Conservation (phyloP, 2,329 filamentous ascomycete genomes). For the Juglanconis sp. region DNA sequence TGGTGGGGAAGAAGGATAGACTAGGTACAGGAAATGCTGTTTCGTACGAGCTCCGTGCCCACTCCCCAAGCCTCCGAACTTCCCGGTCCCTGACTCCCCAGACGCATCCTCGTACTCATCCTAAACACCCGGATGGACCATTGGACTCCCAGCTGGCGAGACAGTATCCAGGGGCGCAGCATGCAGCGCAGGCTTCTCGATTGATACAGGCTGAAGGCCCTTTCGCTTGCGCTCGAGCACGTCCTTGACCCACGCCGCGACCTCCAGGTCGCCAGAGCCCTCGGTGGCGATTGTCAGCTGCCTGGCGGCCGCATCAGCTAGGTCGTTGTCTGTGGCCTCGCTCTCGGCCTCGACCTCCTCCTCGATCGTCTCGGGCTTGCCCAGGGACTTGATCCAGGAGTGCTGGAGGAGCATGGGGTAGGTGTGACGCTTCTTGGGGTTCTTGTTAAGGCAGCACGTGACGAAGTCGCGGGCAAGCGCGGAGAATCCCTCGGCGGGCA, state of each 20-base stretch:
- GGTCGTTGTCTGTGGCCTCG: constrained; percentile 34
- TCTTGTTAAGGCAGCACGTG: constrained; percentile 84
- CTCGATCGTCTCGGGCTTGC: constrained; percentile 71
- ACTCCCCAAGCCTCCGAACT: not conserved
- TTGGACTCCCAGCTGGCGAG: constrained; percentile 47
- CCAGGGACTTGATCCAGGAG: constrained; percentile 76
- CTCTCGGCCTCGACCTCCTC: constrained; percentile 67
- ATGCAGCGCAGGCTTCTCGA: constrained; percentile 77
- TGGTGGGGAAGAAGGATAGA: not conserved
- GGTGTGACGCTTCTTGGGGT: constrained; percentile 85
- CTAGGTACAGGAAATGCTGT: not conserved
- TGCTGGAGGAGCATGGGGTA: constrained; percentile 88
- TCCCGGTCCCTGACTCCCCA: not conserved
- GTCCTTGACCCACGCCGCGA: constrained; percentile 77
- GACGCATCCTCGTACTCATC: not conserved
- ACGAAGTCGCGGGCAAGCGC: constrained; percentile 83
- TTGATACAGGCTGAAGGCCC: constrained; percentile 39
- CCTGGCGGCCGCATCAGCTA: constrained; percentile 27
- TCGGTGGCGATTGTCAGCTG: constrained; percentile 15
- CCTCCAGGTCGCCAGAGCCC: constrained; percentile 69
- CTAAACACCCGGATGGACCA: not conserved
- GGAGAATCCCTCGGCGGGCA: constrained; percentile 77
- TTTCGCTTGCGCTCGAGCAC: constrained; percentile 66
- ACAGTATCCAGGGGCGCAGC: constrained; percentile 79
- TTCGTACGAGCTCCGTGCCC: not conserved